A percentile compares a stretch with the other conserved stretches of the same genome.
phyloP scores from a whole-genome alignment of 2,329 filamentous ascomycete species.

The Venturia carpophila region DNA sequence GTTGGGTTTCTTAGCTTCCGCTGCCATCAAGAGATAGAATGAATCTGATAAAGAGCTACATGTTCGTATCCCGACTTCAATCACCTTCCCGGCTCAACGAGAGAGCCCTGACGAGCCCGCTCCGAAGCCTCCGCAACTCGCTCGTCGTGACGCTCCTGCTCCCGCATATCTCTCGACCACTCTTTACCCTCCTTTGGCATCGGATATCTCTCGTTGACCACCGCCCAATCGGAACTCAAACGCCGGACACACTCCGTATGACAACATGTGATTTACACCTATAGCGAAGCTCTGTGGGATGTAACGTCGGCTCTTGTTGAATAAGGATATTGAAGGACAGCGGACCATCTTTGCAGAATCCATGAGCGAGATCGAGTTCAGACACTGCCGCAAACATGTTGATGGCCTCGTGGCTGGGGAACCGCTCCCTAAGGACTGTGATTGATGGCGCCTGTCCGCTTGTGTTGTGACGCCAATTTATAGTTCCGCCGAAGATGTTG shows the following conservation, averaged over 20 bases:
- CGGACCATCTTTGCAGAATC: not conserved
- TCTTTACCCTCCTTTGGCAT: not conserved
- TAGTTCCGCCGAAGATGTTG: not conserved
- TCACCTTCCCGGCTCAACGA: not conserved
- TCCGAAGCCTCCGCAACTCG: not conserved
- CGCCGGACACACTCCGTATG: not conserved
- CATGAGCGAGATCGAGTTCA: not conserved
- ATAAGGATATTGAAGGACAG: not conserved
- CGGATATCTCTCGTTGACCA: not conserved
- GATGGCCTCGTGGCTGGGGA: not conserved
- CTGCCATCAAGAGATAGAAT: too few species aligned
- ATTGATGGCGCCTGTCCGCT: not conserved
- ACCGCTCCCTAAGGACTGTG: not conserved
- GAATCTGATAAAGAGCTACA: too few species aligned
- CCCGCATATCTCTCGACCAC: not conserved
- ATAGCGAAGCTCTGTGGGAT: not conserved
- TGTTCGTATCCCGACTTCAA: not conserved
- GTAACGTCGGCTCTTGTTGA: not conserved
- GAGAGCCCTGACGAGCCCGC: not conserved
- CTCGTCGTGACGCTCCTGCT: not conserved
- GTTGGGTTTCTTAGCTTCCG: too few species aligned
- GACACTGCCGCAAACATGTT: not conserved
- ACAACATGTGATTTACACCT: not conserved
- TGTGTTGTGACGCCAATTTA: not conserved
- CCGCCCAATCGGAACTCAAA: not conserved